Percentiles rank a stretch among this genome's conserved stretches.
phyloP scores from a whole-genome alignment of 2,329 filamentous ascomycete genomes.

The Tolypocladium nubicola region DNA sequence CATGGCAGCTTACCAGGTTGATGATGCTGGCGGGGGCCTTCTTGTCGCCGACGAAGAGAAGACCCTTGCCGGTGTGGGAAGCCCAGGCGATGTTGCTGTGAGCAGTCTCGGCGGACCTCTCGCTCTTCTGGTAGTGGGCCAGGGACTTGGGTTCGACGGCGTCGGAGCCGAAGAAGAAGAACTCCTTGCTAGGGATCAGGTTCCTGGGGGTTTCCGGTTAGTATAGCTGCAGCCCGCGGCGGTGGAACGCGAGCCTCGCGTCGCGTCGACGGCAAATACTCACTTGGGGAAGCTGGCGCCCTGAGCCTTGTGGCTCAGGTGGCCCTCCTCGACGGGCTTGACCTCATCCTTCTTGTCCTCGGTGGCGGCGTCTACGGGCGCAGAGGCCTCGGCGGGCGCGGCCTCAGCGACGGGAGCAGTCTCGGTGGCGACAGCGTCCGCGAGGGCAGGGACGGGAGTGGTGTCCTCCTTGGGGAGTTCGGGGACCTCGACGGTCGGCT shows the following conservation, averaged over 20 bases:
- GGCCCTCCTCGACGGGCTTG: slow-evolving; percentile 71
- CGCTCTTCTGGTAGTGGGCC: slow-evolving; percentile 67
- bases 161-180: slow-evolving; percentile 77
- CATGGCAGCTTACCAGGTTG: slow-evolving; percentile 59
- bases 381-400: slow-evolving; percentile 31
- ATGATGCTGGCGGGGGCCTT: slow-evolving; percentile 69
- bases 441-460: slow-evolving; percentile 28
- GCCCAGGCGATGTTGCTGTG: slow-evolving; percentile 83
- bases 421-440: slow-evolving; percentile 27
- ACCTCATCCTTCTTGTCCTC: slow-evolving; percentile 39
- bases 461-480: slow-evolving; percentile 44
- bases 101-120: slow-evolving; percentile 68
- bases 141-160: slow-evolving; percentile 66
- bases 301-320: slow-evolving; percentile 81
- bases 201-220: slow-evolving; percentile 44
- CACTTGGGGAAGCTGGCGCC: slow-evolving; percentile 80
- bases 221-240: background rate
- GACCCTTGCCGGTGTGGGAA: slow-evolving; percentile 86
- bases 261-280: slow-evolving; percentile 24
- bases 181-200: slow-evolving; percentile 83
- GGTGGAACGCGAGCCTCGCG: background rate
- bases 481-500: slow-evolving; percentile 41
- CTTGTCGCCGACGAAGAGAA: slow-evolving; percentile 88
- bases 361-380: slow-evolving; percentile 26
- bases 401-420: slow-evolving; percentile 25